phyloP scores from a whole-genome alignment of 352 stramenopile genomes.

The Pythium brachiatum region DNA sequence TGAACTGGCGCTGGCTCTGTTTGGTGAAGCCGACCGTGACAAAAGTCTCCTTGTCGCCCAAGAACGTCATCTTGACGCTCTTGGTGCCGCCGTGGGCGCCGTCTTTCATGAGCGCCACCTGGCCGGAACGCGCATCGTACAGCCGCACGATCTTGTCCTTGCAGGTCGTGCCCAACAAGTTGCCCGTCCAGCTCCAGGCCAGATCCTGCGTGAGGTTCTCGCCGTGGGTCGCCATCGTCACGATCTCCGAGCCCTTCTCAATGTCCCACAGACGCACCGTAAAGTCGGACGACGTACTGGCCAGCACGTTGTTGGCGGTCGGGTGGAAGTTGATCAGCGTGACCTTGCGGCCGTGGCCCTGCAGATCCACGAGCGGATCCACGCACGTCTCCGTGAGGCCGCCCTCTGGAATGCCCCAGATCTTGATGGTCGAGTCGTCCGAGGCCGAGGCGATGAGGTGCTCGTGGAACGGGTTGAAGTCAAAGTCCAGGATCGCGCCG shows the following conservation, averaged over 20 bases:
- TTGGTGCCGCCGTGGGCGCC: slow-evolving; percentile 97
- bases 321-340: slow-evolving; percentile 98
- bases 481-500: slow-evolving; percentile 97
- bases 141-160: slow-evolving; percentile 99
- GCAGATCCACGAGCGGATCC: slow-evolving; percentile 95
- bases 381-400: slow-evolving; percentile 93
- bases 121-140: slow-evolving; percentile 93
- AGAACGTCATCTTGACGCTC: slow-evolving; percentile 96
- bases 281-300: slow-evolving; percentile 94
- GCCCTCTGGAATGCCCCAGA: slow-evolving; percentile 96
- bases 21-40: slow-evolving; percentile 97
- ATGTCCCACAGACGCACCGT: slow-evolving; percentile 99
- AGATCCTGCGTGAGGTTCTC: slow-evolving; percentile 97
- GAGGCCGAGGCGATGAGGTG: slow-evolving; percentile 95
- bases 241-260: slow-evolving; percentile 92
- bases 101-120: slow-evolving; percentile 71
- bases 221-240: slow-evolving; percentile 80
- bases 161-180: slow-evolving; percentile 92
- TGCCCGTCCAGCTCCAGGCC: slow-evolving; percentile 97
- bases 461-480: slow-evolving; percentile 99
- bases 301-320: slow-evolving; percentile 96
- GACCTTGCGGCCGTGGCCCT: slow-evolving; percentile 95
- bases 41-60: slow-evolving; percentile 95
- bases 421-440: slow-evolving; percentile 98
- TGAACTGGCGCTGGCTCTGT: slow-evolving; percentile 93